Evolutionary conservation across 257 asterid genomes (phyloP), one percentile per base, ranked within the genome.

Genomic region (Nicotiana attenuata): DNA sequence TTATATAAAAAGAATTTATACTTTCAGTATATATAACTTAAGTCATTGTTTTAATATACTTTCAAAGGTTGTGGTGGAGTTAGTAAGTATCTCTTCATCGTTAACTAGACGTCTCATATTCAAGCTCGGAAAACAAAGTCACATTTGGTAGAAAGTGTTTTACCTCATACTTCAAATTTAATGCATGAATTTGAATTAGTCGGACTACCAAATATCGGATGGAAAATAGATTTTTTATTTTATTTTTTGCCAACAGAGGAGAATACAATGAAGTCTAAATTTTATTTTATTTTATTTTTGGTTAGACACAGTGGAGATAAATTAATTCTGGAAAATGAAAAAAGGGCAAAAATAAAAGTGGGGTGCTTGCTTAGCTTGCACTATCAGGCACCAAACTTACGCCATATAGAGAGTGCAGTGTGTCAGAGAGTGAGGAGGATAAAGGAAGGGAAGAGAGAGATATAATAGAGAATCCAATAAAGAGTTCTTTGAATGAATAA

Each of bases 301-400:
- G 14, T 33, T 78, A 10, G 10, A 52, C 13, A 26, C 16, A 10
- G 1, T 0, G 19, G 57, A 57, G 57, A 35, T 20, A 41, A 59
- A 59, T 11, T 14, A 0, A 33, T 33, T 60, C 41, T 78, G 16
- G 41, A 35, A 60, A 63, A 59, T 56, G 5, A 75, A 68, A 57
- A 26, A 7, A 28, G 69, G 50, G 0, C 24, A 53, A 41, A 53
- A 16, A 77, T 73, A 85, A 87, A 87, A 81, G 90, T 86, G 87
- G 87, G 90, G 85, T 78, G 87, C 73, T 94, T 93, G 93, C 97
- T 93, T 94, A 89, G 97, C 97, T 94, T 94, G 95, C 95, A 94
- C 96, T 92, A 88, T 81, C 89, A 93, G 96, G 88, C 94, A 94
- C 90, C 97, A 90, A 90, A 87, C 88, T 91, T 91, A 91, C 96